Percentiles rank a stretch among this genome's conserved stretches.
Conservation (phyloP, 257 asterid species). For the Solanum pimpinellifolium region DNA sequence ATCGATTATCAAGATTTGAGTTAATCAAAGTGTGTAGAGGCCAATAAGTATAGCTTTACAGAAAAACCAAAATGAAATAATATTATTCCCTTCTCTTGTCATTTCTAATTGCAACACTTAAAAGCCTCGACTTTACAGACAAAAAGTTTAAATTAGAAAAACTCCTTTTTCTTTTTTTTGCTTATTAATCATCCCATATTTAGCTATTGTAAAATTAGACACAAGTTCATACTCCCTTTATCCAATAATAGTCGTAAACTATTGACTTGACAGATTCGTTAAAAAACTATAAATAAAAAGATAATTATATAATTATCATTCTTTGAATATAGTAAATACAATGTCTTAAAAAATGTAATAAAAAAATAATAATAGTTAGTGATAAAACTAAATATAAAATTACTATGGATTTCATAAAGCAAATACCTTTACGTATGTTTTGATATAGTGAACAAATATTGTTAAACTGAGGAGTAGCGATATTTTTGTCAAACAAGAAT, state of each 20-base stretch:
- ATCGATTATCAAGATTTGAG: not conserved
- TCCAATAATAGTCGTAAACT: no score
- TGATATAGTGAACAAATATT: no score
- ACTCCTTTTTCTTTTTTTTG: not conserved
- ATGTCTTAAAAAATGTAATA: no score
- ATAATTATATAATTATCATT: no score
- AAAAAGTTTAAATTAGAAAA: not conserved
- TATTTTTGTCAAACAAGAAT: not conserved
- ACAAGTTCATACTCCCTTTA: not conserved
- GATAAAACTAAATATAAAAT: no score
- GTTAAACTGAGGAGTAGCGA: accelerated
- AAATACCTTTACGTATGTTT: no score
- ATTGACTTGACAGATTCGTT: no score
- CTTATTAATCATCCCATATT: not conserved
- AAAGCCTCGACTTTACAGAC: not conserved
- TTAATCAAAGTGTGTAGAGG: not conserved
- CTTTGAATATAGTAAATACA: no score
- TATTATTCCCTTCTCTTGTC: not conserved
- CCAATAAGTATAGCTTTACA: not conserved
- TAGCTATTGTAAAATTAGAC: not conserved
- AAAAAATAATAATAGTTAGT: no score
- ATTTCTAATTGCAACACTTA: no score
- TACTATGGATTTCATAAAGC: no score
- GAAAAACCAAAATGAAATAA: not conserved
- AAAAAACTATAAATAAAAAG: no score